Evolutionary conservation across 441 rosid genomes (phyloP).

Genomic region (Cnidoscolus chayamansa): DNA sequence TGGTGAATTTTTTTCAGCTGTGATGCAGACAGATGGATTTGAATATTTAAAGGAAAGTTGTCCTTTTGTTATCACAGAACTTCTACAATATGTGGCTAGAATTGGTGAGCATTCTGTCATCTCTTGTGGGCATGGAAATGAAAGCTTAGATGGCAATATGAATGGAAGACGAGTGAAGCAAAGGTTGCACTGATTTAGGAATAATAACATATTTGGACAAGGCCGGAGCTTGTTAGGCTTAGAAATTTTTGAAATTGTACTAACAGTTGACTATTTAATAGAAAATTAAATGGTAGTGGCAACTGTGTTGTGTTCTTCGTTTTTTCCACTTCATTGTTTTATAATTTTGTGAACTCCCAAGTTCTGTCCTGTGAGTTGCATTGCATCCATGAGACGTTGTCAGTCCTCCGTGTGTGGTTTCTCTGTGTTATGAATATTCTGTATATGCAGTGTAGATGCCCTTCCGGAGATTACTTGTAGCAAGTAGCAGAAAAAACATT

Average conservation of each 20-base stretch:
- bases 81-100: slow-evolving; percentile 35
- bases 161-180: slow-evolving; percentile 96
- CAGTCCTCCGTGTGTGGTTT: not conserved
- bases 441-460: not conserved
- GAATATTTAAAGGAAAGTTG: slow-evolving; percentile 78
- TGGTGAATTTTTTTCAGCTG: slow-evolving; percentile 48
- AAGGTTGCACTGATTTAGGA: slow-evolving; percentile 52
- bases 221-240: slow-evolving; percentile 28
- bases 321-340: not conserved
- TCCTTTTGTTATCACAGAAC: slow-evolving; percentile 55
- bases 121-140: slow-evolving; percentile 45
- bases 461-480: not conserved
- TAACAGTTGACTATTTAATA: slow-evolving; percentile 25
- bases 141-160: slow-evolving; percentile 59
- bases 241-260: slow-evolving; percentile 37
- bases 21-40: slow-evolving; percentile 89
- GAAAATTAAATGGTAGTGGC: slow-evolving; percentile 21
- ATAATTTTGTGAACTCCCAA: not conserved
- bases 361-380: too few species aligned
- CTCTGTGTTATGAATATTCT: not conserved
- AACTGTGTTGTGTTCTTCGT: slow-evolving; percentile 9
- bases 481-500: not conserved
- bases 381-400: not conserved
- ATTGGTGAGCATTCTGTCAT: slow-evolving; percentile 44
- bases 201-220: slow-evolving; percentile 1